Percentiles rank a stretch among this genome's conserved stretches.
phyloP scores from a whole-genome alignment of 495 filamentous ascomycete species.

The Astrocystis sublimbata region DNA sequence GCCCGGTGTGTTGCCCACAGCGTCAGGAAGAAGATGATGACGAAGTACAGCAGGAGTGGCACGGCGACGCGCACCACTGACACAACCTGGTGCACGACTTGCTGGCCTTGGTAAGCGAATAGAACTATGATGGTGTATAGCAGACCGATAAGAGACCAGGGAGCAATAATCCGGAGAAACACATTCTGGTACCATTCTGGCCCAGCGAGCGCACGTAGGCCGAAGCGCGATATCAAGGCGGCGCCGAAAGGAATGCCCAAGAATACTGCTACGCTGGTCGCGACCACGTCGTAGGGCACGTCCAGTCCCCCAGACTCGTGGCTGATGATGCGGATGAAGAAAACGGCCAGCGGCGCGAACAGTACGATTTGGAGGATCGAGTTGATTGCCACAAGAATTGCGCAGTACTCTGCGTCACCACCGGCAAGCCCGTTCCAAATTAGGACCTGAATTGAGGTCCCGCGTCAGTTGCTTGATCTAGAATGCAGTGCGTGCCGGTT shows the following conservation, averaged over 20 bases:
- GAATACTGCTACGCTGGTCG: constrained; percentile 79
- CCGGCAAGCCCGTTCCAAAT: constrained; percentile 79
- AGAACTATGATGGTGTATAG: constrained; percentile 85
- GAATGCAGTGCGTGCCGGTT: background rate
- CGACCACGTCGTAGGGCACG: constrained; percentile 71
- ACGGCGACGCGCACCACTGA: constrained; percentile 78
- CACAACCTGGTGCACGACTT: constrained; percentile 82
- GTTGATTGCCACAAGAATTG: constrained; percentile 87
- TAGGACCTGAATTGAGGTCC: constrained; percentile 52
- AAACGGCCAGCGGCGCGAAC: constrained; percentile 75
- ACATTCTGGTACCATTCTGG: constrained; percentile 63
- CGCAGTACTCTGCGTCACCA: constrained; percentile 82
- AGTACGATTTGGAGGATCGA: constrained; percentile 85
- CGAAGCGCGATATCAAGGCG: constrained; percentile 72
- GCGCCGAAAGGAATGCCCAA: constrained; percentile 82
- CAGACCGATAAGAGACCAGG: constrained; percentile 80
- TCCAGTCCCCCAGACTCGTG: constrained; percentile 36
- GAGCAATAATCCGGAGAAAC: constrained; percentile 68
- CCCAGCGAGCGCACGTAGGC: constrained; percentile 55
- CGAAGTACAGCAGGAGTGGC: constrained; percentile 79
- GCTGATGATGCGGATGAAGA: constrained; percentile 75
- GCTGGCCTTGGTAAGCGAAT: constrained; percentile 77
- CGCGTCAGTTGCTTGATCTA: constrained; percentile 12
- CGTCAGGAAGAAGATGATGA: constrained; percentile 69
- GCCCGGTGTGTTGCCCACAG: constrained; percentile 55